Conservation (phyloP, 2,329 filamentous ascomycete species). For the Phialophora tarda region DNA sequence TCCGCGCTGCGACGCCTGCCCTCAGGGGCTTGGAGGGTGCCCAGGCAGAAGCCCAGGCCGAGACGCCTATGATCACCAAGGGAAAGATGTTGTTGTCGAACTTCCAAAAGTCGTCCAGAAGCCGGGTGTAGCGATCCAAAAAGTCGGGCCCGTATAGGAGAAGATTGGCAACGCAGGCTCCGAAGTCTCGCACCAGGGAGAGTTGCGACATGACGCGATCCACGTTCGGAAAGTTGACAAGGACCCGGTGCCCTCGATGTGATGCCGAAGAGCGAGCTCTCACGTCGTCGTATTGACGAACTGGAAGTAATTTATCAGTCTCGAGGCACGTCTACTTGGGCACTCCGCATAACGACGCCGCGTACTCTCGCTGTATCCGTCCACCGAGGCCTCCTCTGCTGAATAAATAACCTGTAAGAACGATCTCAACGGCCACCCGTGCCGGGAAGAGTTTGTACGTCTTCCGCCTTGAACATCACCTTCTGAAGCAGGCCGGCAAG, state of each 20-base stretch:
- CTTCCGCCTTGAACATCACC: conserved; percentile 1
- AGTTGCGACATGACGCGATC: conserved; percentile 17
- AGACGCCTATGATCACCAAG: conserved; percentile 7
- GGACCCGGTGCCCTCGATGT: conserved; percentile 15
- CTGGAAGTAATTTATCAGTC: not conserved
- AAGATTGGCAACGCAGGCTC: conserved; percentile 13
- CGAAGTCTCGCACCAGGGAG: conserved; percentile 15
- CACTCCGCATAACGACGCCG: not conserved
- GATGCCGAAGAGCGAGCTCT: conserved; percentile 12
- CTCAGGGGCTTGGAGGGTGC: conserved; percentile 2
- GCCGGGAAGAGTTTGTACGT: conserved; percentile 5
- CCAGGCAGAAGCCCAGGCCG: not conserved
- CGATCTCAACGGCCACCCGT: conserved; percentile 13
- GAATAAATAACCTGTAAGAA: conserved; percentile 2
- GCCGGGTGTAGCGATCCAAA: conserved; percentile 1
- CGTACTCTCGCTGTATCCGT: not conserved
- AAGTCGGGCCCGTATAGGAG: conserved; percentile 15
- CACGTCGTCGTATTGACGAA: conserved; percentile 1
- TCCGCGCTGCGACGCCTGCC: conserved; percentile 10
- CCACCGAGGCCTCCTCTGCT: not conserved
- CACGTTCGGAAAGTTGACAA: conserved; percentile 8
- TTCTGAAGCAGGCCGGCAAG: not conserved
- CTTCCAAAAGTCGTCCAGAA: conserved; percentile 18
- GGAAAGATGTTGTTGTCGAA: conserved; percentile 20
- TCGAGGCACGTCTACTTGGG: not conserved